phyloP scores from a whole-genome alignment of 305 asterid species.

The Striga hermonthica region DNA sequence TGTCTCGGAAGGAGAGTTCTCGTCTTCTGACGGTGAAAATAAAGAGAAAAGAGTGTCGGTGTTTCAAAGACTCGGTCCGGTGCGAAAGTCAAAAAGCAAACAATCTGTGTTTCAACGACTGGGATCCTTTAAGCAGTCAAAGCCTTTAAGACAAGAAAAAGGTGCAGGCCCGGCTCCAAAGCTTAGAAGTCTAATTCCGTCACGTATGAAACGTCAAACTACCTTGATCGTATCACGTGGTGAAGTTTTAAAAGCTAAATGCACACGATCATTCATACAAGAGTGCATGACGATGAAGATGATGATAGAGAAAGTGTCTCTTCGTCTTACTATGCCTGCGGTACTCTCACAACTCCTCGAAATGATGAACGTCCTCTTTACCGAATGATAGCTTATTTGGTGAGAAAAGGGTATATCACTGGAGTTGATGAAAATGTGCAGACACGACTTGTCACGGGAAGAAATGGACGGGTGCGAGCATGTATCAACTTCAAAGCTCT shows the following conservation, averaged over 20 bases:
- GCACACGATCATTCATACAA: neutral
- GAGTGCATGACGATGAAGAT: neutral
- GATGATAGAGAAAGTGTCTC: neutral
- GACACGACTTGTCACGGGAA: too few relatives aligned
- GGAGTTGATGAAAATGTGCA: too few relatives aligned
- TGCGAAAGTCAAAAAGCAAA: neutral
- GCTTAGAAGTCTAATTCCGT: neutral
- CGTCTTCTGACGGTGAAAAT: neutral
- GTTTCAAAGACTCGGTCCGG: neutral
- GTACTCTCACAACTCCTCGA: too few relatives aligned
- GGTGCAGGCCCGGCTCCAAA: neutral
- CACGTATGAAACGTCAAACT: neutral
- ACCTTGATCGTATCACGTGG: neutral
- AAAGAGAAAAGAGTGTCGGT: neutral
- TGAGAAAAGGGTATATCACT: too few relatives aligned
- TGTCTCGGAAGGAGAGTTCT: neutral
- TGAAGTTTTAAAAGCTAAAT: neutral
- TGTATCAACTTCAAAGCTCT: too few relatives aligned
- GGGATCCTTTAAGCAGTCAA: neutral
- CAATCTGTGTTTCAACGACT: neutral
- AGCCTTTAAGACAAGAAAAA: neutral
- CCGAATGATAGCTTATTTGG: too few relatives aligned
- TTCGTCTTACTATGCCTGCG: neutral
- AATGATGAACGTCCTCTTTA: too few relatives aligned
- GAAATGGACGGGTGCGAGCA: too few relatives aligned